These are phyloP conservation scores for Trifolium pratense DNA, from an alignment of 306 rosid species.

Conservation along the genomic window DNA sequence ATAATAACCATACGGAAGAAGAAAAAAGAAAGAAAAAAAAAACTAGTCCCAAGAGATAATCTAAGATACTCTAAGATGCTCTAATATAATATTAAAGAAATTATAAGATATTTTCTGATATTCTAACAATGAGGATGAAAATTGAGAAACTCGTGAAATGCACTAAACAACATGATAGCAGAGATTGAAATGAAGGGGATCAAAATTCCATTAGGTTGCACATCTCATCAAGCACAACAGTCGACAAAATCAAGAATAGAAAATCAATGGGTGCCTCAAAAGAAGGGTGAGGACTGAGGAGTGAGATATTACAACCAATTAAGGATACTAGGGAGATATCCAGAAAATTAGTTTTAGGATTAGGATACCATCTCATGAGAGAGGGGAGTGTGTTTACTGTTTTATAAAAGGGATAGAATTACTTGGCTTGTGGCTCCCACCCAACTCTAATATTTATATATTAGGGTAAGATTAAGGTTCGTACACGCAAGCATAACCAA, in stretches of 20 bases:
- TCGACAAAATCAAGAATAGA: constrained; percentile 7
- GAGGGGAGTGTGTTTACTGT: background rate
- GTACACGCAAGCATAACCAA: constrained; percentile 1
- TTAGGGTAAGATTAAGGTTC: background rate
- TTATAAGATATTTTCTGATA: background rate
- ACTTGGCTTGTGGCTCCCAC: constrained; percentile 16
- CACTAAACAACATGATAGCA: background rate
- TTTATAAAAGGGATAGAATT: background rate
- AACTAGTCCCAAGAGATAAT: no score
- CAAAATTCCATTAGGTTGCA: constrained; percentile 5
- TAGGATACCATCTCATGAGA: constrained; percentile 18
- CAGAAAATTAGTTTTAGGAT: background rate
- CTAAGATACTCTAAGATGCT: background rate
- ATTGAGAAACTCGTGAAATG: background rate
- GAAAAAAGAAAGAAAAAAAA: no score
- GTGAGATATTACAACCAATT: background rate
- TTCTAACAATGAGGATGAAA: background rate
- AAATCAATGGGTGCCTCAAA: background rate
- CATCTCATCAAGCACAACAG: constrained; percentile 9
- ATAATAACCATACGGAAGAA: background rate
- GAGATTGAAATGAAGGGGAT: constrained; percentile 6
- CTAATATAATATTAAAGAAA: background rate
- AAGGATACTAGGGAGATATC: background rate
- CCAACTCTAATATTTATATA: constrained; percentile 2
- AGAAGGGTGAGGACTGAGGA: background rate